Percentiles rank a stretch among this genome's conserved stretches.
These are phyloP conservation scores for Auxenochlorella pyrenoidosa DNA, from an alignment of 139 green algal species.

Conservation along the genomic window DNA sequence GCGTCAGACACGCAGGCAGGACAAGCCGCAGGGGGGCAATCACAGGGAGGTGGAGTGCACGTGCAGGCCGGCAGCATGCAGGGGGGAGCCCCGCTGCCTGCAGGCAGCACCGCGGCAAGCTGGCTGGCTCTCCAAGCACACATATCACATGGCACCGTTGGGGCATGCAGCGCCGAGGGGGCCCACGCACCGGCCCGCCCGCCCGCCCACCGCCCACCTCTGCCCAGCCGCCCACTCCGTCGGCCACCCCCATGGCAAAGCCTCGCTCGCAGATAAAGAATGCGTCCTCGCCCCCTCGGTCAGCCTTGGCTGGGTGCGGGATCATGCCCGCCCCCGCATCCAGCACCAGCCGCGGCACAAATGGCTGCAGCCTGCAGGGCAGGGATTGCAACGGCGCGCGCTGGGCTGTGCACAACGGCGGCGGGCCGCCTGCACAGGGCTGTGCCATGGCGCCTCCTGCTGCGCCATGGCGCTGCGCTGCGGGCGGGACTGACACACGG, in stretches of 20 bases:
- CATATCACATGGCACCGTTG: too few species aligned
- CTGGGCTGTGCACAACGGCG: not conserved
- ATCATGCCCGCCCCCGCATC: constrained; percentile 74
- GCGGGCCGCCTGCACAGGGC: too few species aligned
- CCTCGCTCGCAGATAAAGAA: constrained; percentile 78
- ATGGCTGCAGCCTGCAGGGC: constrained; percentile 3
- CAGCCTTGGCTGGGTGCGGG: constrained; percentile 86
- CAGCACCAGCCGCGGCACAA: constrained; percentile 50
- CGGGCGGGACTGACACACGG: too few species aligned
- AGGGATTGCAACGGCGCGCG: not conserved
- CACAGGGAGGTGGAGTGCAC: too few species aligned
- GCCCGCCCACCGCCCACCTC: constrained; percentile 23
- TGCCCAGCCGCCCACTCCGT: constrained; percentile 90
- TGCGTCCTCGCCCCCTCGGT: constrained; percentile 85
- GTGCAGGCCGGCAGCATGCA: not conserved
- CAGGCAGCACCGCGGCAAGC: not conserved
- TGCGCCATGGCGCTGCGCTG: too few species aligned
- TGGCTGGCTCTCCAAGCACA: too few species aligned
- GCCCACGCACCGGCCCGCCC: not conserved
- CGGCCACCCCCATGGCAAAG: constrained; percentile 79
- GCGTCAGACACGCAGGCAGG: not conserved
- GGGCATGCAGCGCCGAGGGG: too few species aligned
- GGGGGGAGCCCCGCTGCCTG: not conserved
- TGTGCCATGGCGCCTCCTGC: too few species aligned
- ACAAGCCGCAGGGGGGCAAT: too few species aligned